Base-by-base conservation (phyloP, 2,329 filamentous ascomycete species). In the Amylocarpus encephaloides region DNA sequence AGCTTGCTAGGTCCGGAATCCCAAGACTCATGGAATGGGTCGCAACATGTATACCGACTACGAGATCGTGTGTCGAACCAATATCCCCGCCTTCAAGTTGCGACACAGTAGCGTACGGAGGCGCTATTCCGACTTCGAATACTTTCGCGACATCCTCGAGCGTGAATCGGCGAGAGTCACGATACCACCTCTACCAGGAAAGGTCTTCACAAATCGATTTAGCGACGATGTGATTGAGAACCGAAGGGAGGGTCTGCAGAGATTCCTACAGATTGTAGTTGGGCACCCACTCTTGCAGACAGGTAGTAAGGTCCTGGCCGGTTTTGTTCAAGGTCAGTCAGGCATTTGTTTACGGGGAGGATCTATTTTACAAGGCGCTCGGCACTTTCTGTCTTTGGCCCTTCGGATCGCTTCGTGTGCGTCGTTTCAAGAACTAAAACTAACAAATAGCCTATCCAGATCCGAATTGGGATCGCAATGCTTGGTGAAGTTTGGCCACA, bases 41-140 rank as follows among this genome's bases (percentile, higher is more conserved):
- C 88, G 93, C 61, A 82, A 83, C 73, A 95, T 95, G 90, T 97
- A 97, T 76, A 98, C 93, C 48, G 93, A 94, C 72, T 98, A 97
- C 77, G 91, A 97, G 71, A 96, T 98, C 66, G 80, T 95, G 63
- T 95, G 93, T 75, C 85, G 88, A 64, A 98, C 93, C 72, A 98
- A 98, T 74, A 98, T 98, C 67, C 93, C 93, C 51, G 91, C 93
- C 62, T 98, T 98, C 80, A 97, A 97, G 75, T 83, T 96, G 62
- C 89, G 91, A 60, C 81, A 87, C 67, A 90, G 84, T 58, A 82
- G 83, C 61, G 93, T 98, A 55, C 89, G 91, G 61, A 84, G 93
- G 56, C 88, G 93, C 46, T 98, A 98, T 76, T 93, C 86, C 50
- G 93, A 98, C 71, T 98, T 98, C 69, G 93, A 98, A 73, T 92